Evolutionary conservation across 768 basidiomycete genomes (phyloP).

Genomic region (Trametes villosa): DNA sequence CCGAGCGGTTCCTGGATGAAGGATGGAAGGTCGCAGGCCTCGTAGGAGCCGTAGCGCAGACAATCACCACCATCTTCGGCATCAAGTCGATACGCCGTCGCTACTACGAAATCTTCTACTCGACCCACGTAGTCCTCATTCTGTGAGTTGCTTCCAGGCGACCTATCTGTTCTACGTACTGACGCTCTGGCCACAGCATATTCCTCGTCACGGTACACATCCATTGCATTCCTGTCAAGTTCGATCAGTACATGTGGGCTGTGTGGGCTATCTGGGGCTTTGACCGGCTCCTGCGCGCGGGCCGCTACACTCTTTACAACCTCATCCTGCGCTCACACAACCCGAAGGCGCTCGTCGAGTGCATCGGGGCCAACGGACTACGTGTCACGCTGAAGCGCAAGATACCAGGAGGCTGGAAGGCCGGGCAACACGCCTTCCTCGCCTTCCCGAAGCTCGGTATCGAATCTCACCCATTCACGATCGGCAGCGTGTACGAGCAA

Average conservation of each 20-base stretch:
- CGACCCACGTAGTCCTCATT: slow-evolving; percentile 30
- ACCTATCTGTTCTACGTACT: neutral
- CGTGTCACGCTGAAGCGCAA: slow-evolving; percentile 45
- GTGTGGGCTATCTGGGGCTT: slow-evolving; percentile 50
- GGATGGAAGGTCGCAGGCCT: slow-evolving; percentile 29
- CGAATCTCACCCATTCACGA: slow-evolving; percentile 56
- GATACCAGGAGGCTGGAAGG: slow-evolving; percentile 49
- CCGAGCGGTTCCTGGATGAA: neutral
- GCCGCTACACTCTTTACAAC: slow-evolving; percentile 47
- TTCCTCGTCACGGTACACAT: slow-evolving; percentile 46
- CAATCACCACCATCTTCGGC: slow-evolving; percentile 43
- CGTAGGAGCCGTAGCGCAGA: slow-evolving; percentile 35
- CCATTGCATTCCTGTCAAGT: slow-evolving; percentile 34
- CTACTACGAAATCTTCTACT: slow-evolving; percentile 47
- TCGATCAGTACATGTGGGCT: slow-evolving; percentile 50
- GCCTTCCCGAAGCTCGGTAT: slow-evolving; percentile 49
- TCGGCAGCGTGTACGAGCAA: slow-evolving; percentile 45
- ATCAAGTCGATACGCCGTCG: slow-evolving; percentile 43
- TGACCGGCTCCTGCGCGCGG: slow-evolving; percentile 46
- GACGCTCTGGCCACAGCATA: slow-evolving; percentile 31
- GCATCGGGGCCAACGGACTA: slow-evolving; percentile 46
- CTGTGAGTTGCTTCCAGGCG: slow-evolving; percentile 25
- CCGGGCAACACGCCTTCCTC: slow-evolving; percentile 56
- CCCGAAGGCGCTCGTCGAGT: slow-evolving; percentile 42
- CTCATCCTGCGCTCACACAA: slow-evolving; percentile 36